phyloP scores from a whole-genome alignment of 352 stramenopile species.

The Pythium aquatile region DNA sequence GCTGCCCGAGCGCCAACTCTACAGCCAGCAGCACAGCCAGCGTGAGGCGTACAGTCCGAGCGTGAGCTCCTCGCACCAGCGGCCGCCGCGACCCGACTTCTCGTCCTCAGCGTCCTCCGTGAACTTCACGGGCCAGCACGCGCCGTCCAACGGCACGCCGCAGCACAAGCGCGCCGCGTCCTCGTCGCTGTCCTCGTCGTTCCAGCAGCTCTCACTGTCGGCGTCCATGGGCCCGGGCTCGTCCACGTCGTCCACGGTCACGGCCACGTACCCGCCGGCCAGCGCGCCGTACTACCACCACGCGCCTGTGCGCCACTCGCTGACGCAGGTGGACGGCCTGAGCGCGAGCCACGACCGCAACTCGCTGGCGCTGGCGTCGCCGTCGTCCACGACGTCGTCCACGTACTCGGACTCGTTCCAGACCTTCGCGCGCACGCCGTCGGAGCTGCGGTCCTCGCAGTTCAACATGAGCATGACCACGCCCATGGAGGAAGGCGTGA shows the following conservation, averaged over 20 bases:
- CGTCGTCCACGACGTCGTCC: slow-evolving; percentile 25
- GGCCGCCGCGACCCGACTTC: slow-evolving; percentile 14
- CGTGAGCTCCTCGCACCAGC: neutral
- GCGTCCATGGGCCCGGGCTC: slow-evolving; percentile 13
- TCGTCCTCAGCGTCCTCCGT: slow-evolving; percentile 17
- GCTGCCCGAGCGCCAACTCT: slow-evolving; percentile 22
- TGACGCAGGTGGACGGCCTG: slow-evolving; percentile 23
- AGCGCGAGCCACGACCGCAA: slow-evolving; percentile 15
- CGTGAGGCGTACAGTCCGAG: slow-evolving; percentile 5
- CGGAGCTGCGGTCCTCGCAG: slow-evolving; percentile 23
- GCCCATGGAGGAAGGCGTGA: slow-evolving; percentile 14
- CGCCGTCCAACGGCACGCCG: neutral
- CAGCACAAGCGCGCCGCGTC: slow-evolving; percentile 8
- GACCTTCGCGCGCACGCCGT: slow-evolving; percentile 21
- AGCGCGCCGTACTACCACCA: slow-evolving; percentile 27
- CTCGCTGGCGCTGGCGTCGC: slow-evolving; percentile 19
- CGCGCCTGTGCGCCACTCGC: slow-evolving; percentile 23
- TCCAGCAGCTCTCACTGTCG: slow-evolving; percentile 26
- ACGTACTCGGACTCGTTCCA: slow-evolving; percentile 29
- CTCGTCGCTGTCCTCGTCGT: slow-evolving; percentile 7
- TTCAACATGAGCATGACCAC: slow-evolving; percentile 11
- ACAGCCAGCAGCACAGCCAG: slow-evolving; percentile 10
- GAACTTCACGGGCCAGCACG: neutral
- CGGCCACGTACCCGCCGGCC: slow-evolving; percentile 29
- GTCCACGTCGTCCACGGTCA: slow-evolving; percentile 24